Percentiles rank a stretch among this genome's conserved stretches.
Evolutionary conservation across 306 rosid species (phyloP).

Genomic region (Vigna nakashimae): DNA sequence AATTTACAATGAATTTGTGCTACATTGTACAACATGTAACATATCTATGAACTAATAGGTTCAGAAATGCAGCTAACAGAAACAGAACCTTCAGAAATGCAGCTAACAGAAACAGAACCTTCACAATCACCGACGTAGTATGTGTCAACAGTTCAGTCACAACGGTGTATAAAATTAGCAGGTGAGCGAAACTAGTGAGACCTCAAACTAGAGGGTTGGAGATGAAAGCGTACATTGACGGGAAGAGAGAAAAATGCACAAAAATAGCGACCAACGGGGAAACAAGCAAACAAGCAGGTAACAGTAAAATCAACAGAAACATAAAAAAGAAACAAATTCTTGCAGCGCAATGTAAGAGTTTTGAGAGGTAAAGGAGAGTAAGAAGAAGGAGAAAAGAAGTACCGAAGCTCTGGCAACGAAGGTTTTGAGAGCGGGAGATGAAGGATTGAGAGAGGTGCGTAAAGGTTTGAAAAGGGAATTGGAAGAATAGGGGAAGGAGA

Average conservation of each 20-base stretch:
- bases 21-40: neutral
- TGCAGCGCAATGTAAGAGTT: neutral
- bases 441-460: conserved; percentile 42
- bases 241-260: neutral
- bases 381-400: neutral
- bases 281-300: neutral
- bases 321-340: neutral
- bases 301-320: neutral
- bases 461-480: conserved; percentile 59
- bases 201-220: no score
- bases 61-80: neutral
- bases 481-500: conserved; percentile 63
- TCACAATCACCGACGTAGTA: neutral
- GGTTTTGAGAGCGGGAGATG: conserved; percentile 47
- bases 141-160: no score
- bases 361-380: neutral
- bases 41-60: neutral
- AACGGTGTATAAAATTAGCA: no score
- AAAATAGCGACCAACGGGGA: neutral
- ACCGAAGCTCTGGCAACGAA: conserved; percentile 76
- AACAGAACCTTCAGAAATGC: no score
- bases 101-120: no score
- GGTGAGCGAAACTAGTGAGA: no score
- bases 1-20: neutral
- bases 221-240: no score